Evolutionary conservation across 306 rosid genomes (phyloP), one percentile per base, ranked within the genome.

Genomic region (Lablab purpureus): DNA sequence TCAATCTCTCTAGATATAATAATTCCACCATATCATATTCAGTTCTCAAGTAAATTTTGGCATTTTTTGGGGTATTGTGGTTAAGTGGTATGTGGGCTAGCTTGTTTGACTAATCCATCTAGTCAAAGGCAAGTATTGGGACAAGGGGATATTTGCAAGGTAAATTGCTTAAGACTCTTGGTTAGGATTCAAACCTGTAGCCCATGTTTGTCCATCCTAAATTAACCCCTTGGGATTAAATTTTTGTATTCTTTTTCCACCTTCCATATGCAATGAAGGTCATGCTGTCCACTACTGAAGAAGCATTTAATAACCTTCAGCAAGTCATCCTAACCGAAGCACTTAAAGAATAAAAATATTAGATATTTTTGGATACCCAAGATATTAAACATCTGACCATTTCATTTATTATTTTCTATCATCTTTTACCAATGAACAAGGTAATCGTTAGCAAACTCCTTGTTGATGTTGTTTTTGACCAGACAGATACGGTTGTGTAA

Each of bases 381-480:
- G 41, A 22, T 27, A 25, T 47, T 68, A 23, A 23, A 41, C 2
- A 41, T 67, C 30, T 45, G 19, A 43, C 18, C 58, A 23, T 47
- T 47, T 69, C 25, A 68, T 69, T 27, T 46, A 70, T 25, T 34
- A 54, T 2, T 34, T 71, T 54, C 22, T 54, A 34, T 72, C 54
- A 19, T 19, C 34, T 37, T 6, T 13, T 52, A 72, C 23, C 40
- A 25, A 25, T 73, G 54, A 4, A 3, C 67, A 2, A 36, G 22
- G n/a, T 43, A 37, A 23, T 73, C 37, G 10, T 36, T 76, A 50
- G 74, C 43, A 50, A 64, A 66, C 49, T 37, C 66, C 14, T 30
- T 45, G 5, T 59, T 55, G 22, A 55, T 83, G n/a, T 51, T 55
- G 27, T 70, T 47, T 34, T 63, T 71, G 37, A 10, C 50, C 55